Conservation (phyloP, 805 yeast genomes). For the Hanseniaspora lindneri region DNA sequence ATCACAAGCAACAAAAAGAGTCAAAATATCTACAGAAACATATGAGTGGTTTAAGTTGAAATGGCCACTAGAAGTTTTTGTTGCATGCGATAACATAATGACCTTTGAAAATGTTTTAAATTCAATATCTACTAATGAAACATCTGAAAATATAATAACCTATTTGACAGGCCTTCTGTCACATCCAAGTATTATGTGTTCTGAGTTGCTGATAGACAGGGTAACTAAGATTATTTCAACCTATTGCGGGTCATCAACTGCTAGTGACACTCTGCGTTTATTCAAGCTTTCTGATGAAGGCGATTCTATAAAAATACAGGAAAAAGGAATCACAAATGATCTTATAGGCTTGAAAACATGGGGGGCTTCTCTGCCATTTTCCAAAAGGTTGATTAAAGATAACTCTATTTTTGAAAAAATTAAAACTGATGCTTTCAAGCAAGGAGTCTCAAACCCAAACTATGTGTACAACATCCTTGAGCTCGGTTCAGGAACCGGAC, state of each 20-base stretch:
- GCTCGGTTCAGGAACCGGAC: conserved; percentile 92
- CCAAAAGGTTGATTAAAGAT: conserved; percentile 37
- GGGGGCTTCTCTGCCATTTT: conserved; percentile 77
- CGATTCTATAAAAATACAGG: conserved; percentile 35
- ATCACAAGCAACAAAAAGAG: neutral
- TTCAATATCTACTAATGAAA: neutral
- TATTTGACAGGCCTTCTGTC: neutral
- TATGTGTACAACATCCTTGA: conserved; percentile 40
- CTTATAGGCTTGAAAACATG: conserved; percentile 86
- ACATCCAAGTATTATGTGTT: neutral
- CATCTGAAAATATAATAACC: neutral
- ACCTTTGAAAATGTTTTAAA: neutral
- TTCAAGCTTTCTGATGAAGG: conserved; percentile 18
- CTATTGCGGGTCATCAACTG: conserved; percentile 11
- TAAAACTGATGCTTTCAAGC: too few species aligned
- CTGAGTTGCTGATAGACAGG: neutral
- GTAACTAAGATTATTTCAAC: conserved; percentile 1
- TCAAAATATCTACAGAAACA: conserved; percentile 23
- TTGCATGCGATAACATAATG: neutral
- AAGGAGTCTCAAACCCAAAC: too few species aligned
- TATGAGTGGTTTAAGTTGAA: conserved; percentile 36
- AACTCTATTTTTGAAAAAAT: conserved; percentile 8
- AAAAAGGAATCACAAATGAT: conserved; percentile 80
- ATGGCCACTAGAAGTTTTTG: conserved; percentile 27
- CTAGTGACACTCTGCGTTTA: neutral